These are phyloP conservation scores for Nakazawaea holstii DNA, from an alignment of 805 yeast genomes.

Conservation along the genomic window DNA sequence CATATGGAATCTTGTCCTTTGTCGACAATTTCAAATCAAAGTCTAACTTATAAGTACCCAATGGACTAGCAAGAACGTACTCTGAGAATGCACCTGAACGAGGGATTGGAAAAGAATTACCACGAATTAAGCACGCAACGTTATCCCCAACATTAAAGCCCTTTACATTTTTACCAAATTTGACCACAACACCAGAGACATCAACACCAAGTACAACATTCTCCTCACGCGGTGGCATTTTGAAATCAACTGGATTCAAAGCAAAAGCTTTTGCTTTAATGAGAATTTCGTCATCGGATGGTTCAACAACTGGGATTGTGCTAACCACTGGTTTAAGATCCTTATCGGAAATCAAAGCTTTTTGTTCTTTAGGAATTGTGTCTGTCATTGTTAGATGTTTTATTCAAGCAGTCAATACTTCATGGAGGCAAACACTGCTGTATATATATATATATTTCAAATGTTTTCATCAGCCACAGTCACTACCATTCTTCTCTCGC, in stretches of 20 bases:
- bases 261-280: not conserved
- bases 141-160: constrained; percentile 44
- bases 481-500: too few species aligned
- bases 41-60: not conserved
- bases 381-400: too few species aligned
- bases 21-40: not conserved
- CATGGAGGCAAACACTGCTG: too few species aligned
- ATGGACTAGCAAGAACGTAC: constrained; percentile 28
- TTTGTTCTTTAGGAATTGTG: not conserved
- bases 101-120: constrained; percentile 35
- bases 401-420: too few species aligned
- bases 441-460: too few species aligned
- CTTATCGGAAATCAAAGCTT: not conserved
- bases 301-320: not conserved
- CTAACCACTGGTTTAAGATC: not conserved
- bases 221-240: not conserved
- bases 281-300: not conserved
- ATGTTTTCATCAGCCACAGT: too few species aligned
- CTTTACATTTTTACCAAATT: constrained; percentile 39
- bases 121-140: constrained; percentile 49
- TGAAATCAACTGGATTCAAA: too few species aligned
- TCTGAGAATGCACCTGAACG: constrained; percentile 57
- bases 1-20: constrained; percentile 22
- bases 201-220: constrained; percentile 48
- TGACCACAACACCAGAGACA: constrained; percentile 49